Conservation (phyloP, 768 basidiomycete species). For the Kondoa malvinella region DNA sequence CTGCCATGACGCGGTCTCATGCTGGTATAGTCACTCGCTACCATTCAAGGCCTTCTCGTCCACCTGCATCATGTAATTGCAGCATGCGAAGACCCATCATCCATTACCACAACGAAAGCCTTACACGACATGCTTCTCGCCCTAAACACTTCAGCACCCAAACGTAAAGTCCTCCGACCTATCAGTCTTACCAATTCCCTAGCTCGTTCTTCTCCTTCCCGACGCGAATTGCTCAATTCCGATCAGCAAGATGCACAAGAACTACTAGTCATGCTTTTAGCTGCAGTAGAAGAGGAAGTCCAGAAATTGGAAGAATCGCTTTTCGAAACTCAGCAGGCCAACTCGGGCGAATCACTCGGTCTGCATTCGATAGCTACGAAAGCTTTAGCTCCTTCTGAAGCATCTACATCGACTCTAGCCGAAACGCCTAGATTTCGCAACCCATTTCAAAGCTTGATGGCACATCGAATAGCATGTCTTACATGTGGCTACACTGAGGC, state of each 20-base stretch:
- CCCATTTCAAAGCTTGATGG: slow-evolving; percentile 78
- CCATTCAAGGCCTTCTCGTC: slow-evolving; percentile 61
- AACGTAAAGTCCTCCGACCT: slow-evolving; percentile 17
- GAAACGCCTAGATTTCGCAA: slow-evolving; percentile 36
- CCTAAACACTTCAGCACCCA: slow-evolving; percentile 31
- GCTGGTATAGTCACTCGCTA: slow-evolving; percentile 52
- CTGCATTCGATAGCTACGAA: slow-evolving; percentile 46
- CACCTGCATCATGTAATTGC: slow-evolving; percentile 42
- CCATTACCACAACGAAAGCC: slow-evolving; percentile 7
- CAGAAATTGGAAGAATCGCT: slow-evolving; percentile 49
- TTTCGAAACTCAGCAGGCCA: slow-evolving; percentile 34
- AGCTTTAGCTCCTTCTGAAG: background rate
- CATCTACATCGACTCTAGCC: background rate
- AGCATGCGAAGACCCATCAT: slow-evolving; percentile 3
- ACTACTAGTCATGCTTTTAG: slow-evolving; percentile 82
- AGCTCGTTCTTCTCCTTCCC: slow-evolving; percentile 15
- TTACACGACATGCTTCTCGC: slow-evolving; percentile 22
- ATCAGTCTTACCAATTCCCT: slow-evolving; percentile 20
- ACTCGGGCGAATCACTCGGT: slow-evolving; percentile 31
- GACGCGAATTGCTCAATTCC: slow-evolving; percentile 27
- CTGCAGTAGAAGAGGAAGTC: slow-evolving; percentile 75
- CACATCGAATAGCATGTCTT: slow-evolving; percentile 71
- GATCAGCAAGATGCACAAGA: slow-evolving; percentile 98
- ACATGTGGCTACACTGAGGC: slow-evolving; percentile 75
- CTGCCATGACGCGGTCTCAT: background rate